A percentile compares a stretch with the other conserved stretches of the same genome.
Evolutionary conservation across 2,329 filamentous ascomycete species (phyloP).

Genomic region (Ascochyta viciae-villosae): DNA sequence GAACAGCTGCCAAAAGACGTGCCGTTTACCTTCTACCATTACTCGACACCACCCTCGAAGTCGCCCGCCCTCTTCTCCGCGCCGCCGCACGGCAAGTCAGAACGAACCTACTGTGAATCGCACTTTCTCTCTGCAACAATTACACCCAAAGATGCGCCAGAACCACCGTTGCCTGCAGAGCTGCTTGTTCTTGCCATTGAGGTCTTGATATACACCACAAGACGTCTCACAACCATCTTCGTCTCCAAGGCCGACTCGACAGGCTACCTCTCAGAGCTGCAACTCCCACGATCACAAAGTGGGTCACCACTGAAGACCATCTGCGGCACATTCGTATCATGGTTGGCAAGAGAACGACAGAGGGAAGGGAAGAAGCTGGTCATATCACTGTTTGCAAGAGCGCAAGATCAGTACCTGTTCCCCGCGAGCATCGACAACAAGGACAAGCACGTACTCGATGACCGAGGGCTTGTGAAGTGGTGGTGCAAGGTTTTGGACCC

Average conservation of each 20-base stretch:
- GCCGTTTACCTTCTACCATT: slow-evolving; percentile 77
- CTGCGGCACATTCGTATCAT: slow-evolving; percentile 76
- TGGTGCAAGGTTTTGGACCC: slow-evolving; percentile 91
- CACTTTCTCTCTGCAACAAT: slow-evolving; percentile 75
- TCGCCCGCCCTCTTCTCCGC: slow-evolving; percentile 80
- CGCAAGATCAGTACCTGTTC: slow-evolving; percentile 94
- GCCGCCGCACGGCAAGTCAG: slow-evolving; percentile 72
- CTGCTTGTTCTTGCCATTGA: slow-evolving; percentile 85
- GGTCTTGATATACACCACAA: slow-evolving; percentile 83
- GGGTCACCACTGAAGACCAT: slow-evolving; percentile 79
- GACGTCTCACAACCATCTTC: slow-evolving; percentile 83
- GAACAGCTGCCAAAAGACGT: slow-evolving; percentile 60
- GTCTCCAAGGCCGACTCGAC: slow-evolving; percentile 98
- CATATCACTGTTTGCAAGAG: slow-evolving; percentile 88
- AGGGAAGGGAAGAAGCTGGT: slow-evolving; percentile 72
- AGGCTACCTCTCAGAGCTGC: slow-evolving; percentile 76
- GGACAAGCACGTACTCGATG: slow-evolving; percentile 89
- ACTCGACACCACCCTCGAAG: slow-evolving; percentile 81
- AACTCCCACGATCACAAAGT: slow-evolving; percentile 54
- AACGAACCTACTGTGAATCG: slow-evolving; percentile 84
- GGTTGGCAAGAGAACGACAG: slow-evolving; percentile 72
- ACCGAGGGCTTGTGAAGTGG: slow-evolving; percentile 90
- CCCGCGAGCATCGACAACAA: slow-evolving; percentile 86
- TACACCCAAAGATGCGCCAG: slow-evolving; percentile 37
- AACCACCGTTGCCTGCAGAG: slow-evolving; percentile 46